phyloP scores from a whole-genome alignment of 140 eudicot genomes.

The Erigeron philadelphicus region DNA sequence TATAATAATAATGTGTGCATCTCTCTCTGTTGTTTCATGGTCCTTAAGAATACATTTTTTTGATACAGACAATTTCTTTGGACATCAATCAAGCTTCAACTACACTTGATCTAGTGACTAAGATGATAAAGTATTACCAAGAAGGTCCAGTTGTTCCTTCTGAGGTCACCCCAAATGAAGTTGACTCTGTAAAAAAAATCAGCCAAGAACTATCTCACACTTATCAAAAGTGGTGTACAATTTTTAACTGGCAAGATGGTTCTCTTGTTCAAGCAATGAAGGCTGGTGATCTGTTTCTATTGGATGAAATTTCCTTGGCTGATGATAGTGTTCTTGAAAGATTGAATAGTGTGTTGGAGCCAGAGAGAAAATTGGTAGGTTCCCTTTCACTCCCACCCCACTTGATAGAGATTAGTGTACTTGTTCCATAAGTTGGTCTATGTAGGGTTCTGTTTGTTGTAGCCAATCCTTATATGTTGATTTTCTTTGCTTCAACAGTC shows the following conservation, averaged over 20 bases:
- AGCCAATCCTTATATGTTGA: too few species aligned
- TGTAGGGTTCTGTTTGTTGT: too few species aligned
- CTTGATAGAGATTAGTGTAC: too few species aligned
- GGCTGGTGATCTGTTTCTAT: slow-evolving; percentile 78
- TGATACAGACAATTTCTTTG: slow-evolving; percentile 52
- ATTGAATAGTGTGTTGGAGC: slow-evolving; percentile 91
- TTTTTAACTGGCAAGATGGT: slow-evolving; percentile 96
- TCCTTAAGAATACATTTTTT: slow-evolving; percentile 4
- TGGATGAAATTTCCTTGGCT: slow-evolving; percentile 92
- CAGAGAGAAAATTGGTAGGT: slow-evolving; percentile 82
- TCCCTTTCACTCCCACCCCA: too few species aligned
- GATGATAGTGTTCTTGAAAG: slow-evolving; percentile 99
- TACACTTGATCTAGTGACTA: slow-evolving; percentile 49
- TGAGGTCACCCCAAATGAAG: slow-evolving; percentile 47
- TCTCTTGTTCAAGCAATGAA: slow-evolving; percentile 96
- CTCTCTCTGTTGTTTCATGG: slow-evolving; percentile 12
- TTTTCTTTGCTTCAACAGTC: slow-evolving; percentile 42
- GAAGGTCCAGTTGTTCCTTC: slow-evolving; percentile 40
- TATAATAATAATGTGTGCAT: background rate
- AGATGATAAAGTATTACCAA: slow-evolving; percentile 44
- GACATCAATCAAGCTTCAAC: slow-evolving; percentile 72
- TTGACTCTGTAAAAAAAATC: slow-evolving; percentile 37
- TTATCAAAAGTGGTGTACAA: slow-evolving; percentile 70
- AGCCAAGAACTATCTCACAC: slow-evolving; percentile 34
- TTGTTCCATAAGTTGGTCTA: too few species aligned